phyloP scores from a whole-genome alignment of 306 rosid species.

The Trifolium dubium region DNA sequence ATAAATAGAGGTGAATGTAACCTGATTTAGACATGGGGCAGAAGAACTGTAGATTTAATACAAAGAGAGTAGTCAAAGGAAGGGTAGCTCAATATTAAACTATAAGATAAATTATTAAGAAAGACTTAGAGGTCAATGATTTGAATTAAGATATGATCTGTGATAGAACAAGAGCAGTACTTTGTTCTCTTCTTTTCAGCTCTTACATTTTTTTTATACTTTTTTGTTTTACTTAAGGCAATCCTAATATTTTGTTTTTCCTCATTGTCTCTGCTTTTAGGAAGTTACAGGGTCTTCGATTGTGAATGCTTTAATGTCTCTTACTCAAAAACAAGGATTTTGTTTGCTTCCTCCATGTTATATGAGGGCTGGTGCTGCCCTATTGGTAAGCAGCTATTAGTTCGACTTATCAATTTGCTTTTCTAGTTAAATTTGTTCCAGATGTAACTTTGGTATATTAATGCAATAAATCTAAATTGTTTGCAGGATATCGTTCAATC shows the following conservation, averaged over 20 bases:
- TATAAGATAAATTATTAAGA: not conserved
- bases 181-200: conserved; percentile 16
- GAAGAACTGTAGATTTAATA: not conserved
- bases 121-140: conserved; percentile 3
- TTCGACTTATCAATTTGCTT: conserved; percentile 26
- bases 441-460: conserved; percentile 22
- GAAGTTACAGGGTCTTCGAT: conserved; percentile 75
- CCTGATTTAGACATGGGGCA: not conserved
- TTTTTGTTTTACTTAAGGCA: conserved; percentile 3
- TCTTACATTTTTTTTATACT: not conserved
- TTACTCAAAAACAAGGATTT: conserved; percentile 62
- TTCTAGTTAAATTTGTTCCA: conserved; percentile 9
- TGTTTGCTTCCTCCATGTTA: conserved; percentile 62
- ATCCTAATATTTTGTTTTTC: conserved; percentile 17
- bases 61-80: not conserved
- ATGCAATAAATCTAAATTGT: conserved; percentile 31
- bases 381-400: conserved; percentile 63
- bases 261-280: conserved; percentile 53
- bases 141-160: not conserved
- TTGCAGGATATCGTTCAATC: conserved; percentile 82
- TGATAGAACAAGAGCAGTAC: not conserved
- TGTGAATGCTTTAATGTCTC: conserved; percentile 57
- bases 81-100: not conserved
- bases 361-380: conserved; percentile 85
- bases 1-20: not conserved